These are phyloP conservation scores for Yarrowia divulgata DNA, from an alignment of 805 yeast genomes.

Conservation along the genomic window DNA sequence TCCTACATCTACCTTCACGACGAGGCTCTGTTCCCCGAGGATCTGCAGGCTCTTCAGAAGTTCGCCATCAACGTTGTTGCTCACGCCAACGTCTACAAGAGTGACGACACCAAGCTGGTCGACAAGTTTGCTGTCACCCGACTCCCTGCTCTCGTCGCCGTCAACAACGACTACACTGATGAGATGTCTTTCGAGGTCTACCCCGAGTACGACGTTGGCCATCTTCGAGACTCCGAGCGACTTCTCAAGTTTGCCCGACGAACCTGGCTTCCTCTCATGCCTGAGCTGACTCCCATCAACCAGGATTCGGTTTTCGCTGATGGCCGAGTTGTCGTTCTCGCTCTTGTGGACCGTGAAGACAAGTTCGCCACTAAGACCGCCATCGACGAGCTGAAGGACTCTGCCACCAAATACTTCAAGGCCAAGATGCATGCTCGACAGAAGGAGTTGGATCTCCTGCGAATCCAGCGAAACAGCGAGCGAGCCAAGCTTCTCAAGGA, in stretches of 20 bases:
- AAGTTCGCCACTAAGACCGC: slow-evolving; percentile 44
- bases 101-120: slow-evolving; percentile 46
- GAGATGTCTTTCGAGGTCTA: slow-evolving; percentile 42
- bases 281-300: slow-evolving; percentile 51
- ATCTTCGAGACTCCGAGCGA: slow-evolving; percentile 48
- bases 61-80: slow-evolving; percentile 49
- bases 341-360: slow-evolving; percentile 48
- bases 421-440: slow-evolving; percentile 29
- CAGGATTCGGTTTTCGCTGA: slow-evolving; percentile 48
- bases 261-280: slow-evolving; percentile 51
- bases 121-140: slow-evolving; percentile 46
- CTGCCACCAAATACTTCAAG: slow-evolving; percentile 44
- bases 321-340: slow-evolving; percentile 49
- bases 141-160: slow-evolving; percentile 49
- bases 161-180: slow-evolving; percentile 45
- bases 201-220: slow-evolving; percentile 49
- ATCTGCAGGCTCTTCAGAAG: slow-evolving; percentile 51
- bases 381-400: slow-evolving; percentile 47
- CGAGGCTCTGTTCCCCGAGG: slow-evolving; percentile 51
- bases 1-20: slow-evolving; percentile 53
- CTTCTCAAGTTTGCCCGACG: slow-evolving; percentile 49
- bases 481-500: slow-evolving; percentile 37
- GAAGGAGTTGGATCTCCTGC: slow-evolving; percentile 29
- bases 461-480: slow-evolving; percentile 29
- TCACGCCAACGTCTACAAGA: slow-evolving; percentile 48